Percentiles rank a stretch among this genome's conserved stretches.
phyloP scores from a whole-genome alignment of 2,329 filamentous ascomycete genomes.

The Parastagonospora avenae region DNA sequence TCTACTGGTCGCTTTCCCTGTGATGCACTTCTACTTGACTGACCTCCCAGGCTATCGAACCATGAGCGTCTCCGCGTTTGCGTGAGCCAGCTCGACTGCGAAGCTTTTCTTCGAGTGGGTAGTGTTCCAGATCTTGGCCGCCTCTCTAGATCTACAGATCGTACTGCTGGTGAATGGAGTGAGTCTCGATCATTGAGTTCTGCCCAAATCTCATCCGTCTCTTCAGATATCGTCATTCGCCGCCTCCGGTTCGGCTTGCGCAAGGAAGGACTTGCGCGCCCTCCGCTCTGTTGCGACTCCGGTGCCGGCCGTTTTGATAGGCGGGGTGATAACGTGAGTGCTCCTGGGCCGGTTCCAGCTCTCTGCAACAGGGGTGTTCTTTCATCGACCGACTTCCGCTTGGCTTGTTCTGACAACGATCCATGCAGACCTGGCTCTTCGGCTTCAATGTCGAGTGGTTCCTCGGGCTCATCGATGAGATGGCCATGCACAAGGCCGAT shows the following conservation, averaged over 20 bases:
- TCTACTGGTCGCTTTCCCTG: constrained; percentile 35
- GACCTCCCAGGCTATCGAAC: constrained; percentile 38
- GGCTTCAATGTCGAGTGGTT: constrained; percentile 35
- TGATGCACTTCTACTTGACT: constrained; percentile 30
- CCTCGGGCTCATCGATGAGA: constrained; percentile 57
- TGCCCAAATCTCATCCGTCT: constrained; percentile 83
- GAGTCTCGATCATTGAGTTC: constrained; percentile 72
- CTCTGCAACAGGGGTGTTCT: constrained; percentile 44
- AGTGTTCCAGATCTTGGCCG: constrained; percentile 43
- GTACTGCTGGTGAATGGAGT: constrained; percentile 32
- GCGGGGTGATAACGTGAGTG: constrained; percentile 21
- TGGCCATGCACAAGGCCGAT: constrained; percentile 79
- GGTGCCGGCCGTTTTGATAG: constrained; percentile 33
- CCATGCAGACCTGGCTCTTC: constrained; percentile 36
- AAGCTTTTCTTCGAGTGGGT: constrained; percentile 32
- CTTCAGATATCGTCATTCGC: constrained; percentile 62
- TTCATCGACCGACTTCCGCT: constrained; percentile 37
- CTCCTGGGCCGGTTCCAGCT: constrained; percentile 37
- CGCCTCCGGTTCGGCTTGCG: constrained; percentile 36
- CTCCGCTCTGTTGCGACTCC: constrained; percentile 23
- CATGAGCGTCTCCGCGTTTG: constrained; percentile 45
- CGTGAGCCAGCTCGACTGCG: constrained; percentile 38
- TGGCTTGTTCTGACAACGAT: constrained; percentile 29
- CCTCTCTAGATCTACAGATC: constrained; percentile 37
- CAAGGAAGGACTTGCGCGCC: constrained; percentile 28